phyloP scores from a whole-genome alignment of 345 rosid genomes.

The Corchorus olitorius region DNA sequence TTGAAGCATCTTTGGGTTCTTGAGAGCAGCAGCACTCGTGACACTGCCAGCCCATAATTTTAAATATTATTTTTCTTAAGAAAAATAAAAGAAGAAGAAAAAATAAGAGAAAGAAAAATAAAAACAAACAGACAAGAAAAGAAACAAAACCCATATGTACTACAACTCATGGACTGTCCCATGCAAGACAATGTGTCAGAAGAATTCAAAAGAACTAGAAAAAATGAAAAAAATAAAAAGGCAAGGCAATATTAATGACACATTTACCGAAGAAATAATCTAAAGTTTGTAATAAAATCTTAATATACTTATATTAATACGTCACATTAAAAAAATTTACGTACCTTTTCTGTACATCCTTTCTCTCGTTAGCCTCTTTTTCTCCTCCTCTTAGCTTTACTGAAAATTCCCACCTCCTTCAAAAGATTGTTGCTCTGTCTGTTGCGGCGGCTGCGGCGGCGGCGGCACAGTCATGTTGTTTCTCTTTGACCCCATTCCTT shows the following conservation, averaged over 20 bases:
- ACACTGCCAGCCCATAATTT: constrained; percentile 28
- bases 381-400: neutral
- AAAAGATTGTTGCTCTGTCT: constrained; percentile 34
- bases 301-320: neutral
- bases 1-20: too few relatives aligned
- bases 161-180: constrained; percentile 39
- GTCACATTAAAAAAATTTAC: constrained; percentile 18
- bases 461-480: constrained; percentile 35
- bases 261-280: neutral
- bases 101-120: constrained; percentile 17
- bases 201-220: constrained; percentile 20
- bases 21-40: constrained; percentile 32
- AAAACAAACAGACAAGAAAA: constrained; percentile 41
- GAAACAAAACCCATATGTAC: constrained; percentile 37
- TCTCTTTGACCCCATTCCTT: constrained; percentile 9
- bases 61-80: neutral
- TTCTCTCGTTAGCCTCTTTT: neutral
- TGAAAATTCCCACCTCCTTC: constrained; percentile 30
- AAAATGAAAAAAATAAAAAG: neutral
- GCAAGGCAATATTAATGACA: neutral
- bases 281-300: neutral
- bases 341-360: constrained; percentile 31
- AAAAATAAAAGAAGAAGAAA: too few relatives aligned
- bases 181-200: constrained; percentile 55
- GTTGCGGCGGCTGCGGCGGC: too few relatives aligned